Evolutionary conservation across 2,329 filamentous ascomycete genomes (phyloP).

Genomic region (Calycina herbarum): DNA sequence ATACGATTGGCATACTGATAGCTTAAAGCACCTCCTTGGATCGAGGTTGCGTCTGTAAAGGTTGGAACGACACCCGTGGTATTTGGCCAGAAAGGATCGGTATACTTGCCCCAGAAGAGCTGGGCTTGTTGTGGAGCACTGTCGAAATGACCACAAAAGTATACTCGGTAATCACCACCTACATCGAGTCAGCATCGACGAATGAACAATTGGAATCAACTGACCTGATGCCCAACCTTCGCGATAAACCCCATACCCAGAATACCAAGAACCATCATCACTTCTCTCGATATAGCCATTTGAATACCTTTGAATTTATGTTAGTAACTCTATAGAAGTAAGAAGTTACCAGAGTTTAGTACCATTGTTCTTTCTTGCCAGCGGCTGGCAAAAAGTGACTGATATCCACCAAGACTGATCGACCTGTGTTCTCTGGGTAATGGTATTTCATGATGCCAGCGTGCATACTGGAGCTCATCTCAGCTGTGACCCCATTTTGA

Average conservation of each 20-base stretch:
- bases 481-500: slow-evolving; percentile 48
- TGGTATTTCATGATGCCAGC: slow-evolving; percentile 53
- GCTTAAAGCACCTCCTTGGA: slow-evolving; percentile 23
- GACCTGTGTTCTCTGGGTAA: slow-evolving; percentile 42
- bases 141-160: slow-evolving; percentile 63
- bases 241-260: not conserved
- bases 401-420: slow-evolving; percentile 48
- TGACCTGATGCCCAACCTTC: not conserved
- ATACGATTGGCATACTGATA: slow-evolving; percentile 44
- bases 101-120: slow-evolving; percentile 39
- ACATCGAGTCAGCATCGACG: slow-evolving; percentile 13
- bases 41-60: slow-evolving; percentile 11
- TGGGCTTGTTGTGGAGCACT: slow-evolving; percentile 40
- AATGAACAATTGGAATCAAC: not conserved
- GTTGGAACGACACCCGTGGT: not conserved
- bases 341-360: slow-evolving; percentile 36
- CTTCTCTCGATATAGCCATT: slow-evolving; percentile 41
- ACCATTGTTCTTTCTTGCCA: slow-evolving; percentile 42
- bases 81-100: slow-evolving; percentile 1
- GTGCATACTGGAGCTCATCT: slow-evolving; percentile 51
- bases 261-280: slow-evolving; percentile 4
- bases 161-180: slow-evolving; percentile 45
- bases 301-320: slow-evolving; percentile 38
- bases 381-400: slow-evolving; percentile 48
- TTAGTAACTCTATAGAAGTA: not conserved